Evolutionary conservation across 1,139 yeast species (phyloP).

Genomic region (Suzukiozyma palmioleophila): DNA sequence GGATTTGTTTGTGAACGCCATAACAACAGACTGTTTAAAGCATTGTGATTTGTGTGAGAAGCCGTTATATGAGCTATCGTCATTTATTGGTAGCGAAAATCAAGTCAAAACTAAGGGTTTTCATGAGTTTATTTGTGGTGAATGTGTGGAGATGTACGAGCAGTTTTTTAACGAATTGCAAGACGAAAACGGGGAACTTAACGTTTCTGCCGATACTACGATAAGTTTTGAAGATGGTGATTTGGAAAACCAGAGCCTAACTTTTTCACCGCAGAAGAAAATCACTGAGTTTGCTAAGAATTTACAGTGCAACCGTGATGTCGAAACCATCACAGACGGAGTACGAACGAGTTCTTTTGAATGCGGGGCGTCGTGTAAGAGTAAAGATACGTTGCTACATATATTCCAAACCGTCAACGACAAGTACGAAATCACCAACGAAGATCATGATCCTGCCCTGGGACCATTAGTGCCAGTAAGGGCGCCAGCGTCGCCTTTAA

Average conservation of each 20-base stretch:
- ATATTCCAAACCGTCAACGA: constrained; percentile 6
- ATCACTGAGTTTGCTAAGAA: not conserved
- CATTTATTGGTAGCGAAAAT: constrained; percentile 22
- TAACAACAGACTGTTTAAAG: constrained; percentile 24
- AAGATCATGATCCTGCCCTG: not conserved
- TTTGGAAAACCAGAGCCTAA: not conserved
- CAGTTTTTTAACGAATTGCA: constrained; percentile 38
- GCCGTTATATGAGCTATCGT: constrained; percentile 61
- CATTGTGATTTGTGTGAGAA: constrained; percentile 64
- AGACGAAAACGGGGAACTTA: constrained; percentile 2
- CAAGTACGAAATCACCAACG: constrained; percentile 3
- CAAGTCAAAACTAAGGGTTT: constrained; percentile 12
- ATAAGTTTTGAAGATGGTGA: not conserved
- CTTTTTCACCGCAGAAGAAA: not conserved
- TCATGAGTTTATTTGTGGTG: constrained; percentile 60
- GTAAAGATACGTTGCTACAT: not conserved
- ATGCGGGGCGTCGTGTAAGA: not conserved
- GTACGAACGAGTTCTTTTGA: not conserved
- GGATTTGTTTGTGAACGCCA: constrained; percentile 1
- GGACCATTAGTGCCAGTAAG: not conserved
- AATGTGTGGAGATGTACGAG: constrained; percentile 58
- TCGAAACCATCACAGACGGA: not conserved
- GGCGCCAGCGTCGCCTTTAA: not conserved
- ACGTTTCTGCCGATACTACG: not conserved
- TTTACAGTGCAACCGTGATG: not conserved